These are phyloP conservation scores for Blakeslea trispora DNA, from an alignment of 371 early-diverging fungal species.

Conservation along the genomic window DNA sequence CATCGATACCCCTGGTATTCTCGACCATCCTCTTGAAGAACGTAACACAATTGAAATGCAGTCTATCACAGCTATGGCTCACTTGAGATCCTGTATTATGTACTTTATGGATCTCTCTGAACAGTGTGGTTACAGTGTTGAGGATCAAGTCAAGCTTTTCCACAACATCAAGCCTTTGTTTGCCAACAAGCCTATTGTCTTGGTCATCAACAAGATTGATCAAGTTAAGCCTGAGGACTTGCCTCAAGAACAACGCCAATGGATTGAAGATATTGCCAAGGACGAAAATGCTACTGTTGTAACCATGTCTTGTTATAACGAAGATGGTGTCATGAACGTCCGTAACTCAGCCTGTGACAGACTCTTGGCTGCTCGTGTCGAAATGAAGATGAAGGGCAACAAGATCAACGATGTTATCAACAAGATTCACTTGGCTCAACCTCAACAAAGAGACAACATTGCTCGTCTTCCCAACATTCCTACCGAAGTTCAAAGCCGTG, in stretches of 20 bases:
- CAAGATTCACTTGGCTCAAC: conserved; percentile 93
- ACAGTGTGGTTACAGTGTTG: conserved; percentile 98
- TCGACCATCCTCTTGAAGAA: conserved; percentile 99
- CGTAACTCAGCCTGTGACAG: conserved; percentile 93
- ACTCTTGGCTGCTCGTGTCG: conserved; percentile 91
- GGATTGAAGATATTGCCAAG: conserved; percentile 75
- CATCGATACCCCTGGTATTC: conserved; percentile 99
- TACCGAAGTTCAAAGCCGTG: conserved; percentile 62
- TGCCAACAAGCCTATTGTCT: conserved; percentile 96
- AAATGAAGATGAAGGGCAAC: conserved; percentile 90
- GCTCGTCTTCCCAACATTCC: conserved; percentile 89
- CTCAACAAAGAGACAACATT: conserved; percentile 82
- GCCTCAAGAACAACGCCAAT: conserved; percentile 67
- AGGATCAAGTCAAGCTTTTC: conserved; percentile 93
- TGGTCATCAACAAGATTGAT: conserved; percentile 99
- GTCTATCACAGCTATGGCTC: conserved; percentile 99
- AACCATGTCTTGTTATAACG: conserved; percentile 89
- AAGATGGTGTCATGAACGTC: conserved; percentile 96
- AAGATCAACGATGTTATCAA: conserved; percentile 93
- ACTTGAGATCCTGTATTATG: conserved; percentile 96
- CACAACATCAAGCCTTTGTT: conserved; percentile 98
- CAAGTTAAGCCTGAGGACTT: conserved; percentile 79
- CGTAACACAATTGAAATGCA: conserved; percentile 99
- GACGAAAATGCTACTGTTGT: conserved; percentile 75
- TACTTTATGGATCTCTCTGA: conserved; percentile 99